These are phyloP conservation scores for Bretziella fagacearum DNA, from an alignment of 2,329 filamentous ascomycete genomes.

Conservation along the genomic window DNA sequence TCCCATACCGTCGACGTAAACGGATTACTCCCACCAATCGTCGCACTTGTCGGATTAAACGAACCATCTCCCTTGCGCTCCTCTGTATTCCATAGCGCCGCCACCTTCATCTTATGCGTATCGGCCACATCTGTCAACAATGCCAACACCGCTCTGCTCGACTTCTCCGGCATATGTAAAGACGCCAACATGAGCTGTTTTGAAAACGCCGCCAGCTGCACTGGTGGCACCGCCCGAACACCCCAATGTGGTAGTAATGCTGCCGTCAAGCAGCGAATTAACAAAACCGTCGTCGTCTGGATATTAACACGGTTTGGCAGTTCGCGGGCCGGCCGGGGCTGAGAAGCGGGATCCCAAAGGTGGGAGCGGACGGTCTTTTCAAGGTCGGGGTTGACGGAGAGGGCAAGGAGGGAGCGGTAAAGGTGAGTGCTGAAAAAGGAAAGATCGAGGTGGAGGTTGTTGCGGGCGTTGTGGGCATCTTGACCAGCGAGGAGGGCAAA, in stretches of 20 bases:
- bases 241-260: constrained; percentile 62
- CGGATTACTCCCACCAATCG: constrained; percentile 74
- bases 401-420: constrained; percentile 65
- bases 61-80: constrained; percentile 82
- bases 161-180: constrained; percentile 83
- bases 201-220: constrained; percentile 76
- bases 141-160: constrained; percentile 59
- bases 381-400: constrained; percentile 69
- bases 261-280: constrained; percentile 70
- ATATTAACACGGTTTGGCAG: constrained; percentile 61
- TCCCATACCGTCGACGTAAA: constrained; percentile 89
- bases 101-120: constrained; percentile 66
- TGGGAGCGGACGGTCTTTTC: constrained; percentile 62
- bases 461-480: constrained; percentile 71
- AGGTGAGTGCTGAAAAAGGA: constrained; percentile 92
- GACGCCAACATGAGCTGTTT: constrained; percentile 76
- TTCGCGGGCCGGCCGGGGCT: constrained; percentile 24
- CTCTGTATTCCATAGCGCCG: constrained; percentile 83
- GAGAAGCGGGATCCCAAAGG: constrained; percentile 44
- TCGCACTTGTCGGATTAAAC: constrained; percentile 55
- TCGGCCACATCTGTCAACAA: constrained; percentile 64
- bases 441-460: constrained; percentile 71
- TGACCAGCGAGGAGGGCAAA: constrained; percentile 93
- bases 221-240: constrained; percentile 57
- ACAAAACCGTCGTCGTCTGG: constrained; percentile 81